Base-by-base conservation (phyloP, 805 yeast species). In the Maudiozyma barnettii region DNA sequence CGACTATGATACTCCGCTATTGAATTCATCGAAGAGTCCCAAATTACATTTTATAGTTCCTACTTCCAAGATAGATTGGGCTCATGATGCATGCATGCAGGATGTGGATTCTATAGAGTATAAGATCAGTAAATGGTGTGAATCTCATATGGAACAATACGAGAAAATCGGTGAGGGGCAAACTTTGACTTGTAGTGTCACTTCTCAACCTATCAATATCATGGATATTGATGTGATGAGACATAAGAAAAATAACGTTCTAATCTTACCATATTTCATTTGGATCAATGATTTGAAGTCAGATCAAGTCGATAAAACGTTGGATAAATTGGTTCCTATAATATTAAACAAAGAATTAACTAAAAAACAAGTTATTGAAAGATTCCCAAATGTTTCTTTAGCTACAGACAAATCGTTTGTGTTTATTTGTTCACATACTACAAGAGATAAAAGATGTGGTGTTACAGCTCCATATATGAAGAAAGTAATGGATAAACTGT, bases 381-480 rank as follows among this genome's bases (percentile, higher is more conserved):
- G 53, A 40, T 61, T 54, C 5, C 52, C 51, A 44, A 52, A 52
- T 12, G 62, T 78, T 3, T 66, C 62, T 30, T 67, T 61, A 39
- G 78, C 74, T 44, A 49, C 43, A 2, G 69, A 66, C 47, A 63
- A 63, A 39, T 63, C 83, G 1, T 77, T 74, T 56, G 71, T 91
- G 1, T 74, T 93, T 43, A 65, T 93, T 45, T 91, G 99, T 58
- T 90, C 97, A 0, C 99, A 91, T 65, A 73, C 74, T 44, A 86
- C 95, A 10, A 80, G 98, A 64, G 99, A 91, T 62, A 90, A 88
- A 63, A 72, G 91, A 51, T 91, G 99, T 66, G 97, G 96, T 43
- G 72, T 88, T 42, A 87, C 97, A 1, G 98, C 98, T 0, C 97
- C 97, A 13, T 75, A 87, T 35, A 75, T 91, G 81, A 83, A 81